Evolutionary conservation across 2,329 filamentous ascomycete species (phyloP).

Genomic region (Aspergillus quadrilineatus): DNA sequence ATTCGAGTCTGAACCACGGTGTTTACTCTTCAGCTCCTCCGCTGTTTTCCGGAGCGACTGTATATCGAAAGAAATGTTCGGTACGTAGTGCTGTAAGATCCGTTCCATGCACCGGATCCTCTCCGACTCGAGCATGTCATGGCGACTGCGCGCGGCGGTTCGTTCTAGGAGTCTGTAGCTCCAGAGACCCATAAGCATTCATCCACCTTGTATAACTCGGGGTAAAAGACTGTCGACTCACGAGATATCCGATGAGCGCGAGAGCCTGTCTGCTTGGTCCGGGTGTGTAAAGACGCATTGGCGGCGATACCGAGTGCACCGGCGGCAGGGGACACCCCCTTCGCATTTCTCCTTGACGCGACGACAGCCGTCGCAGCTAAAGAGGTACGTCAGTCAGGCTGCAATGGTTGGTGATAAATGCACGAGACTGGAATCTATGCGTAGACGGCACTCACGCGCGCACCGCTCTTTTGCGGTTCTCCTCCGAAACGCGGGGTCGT

Average conservation of each 20-base stretch:
- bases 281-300: conserved; percentile 51
- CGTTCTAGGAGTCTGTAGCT: conserved; percentile 30
- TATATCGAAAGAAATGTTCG: conserved; percentile 46
- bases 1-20: conserved; percentile 34
- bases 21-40: conserved; percentile 44
- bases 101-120: conserved; percentile 48
- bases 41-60: conserved; percentile 45
- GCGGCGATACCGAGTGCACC: conserved; percentile 53
- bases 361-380: conserved; percentile 56
- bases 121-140: conserved; percentile 38
- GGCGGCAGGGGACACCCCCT: conserved; percentile 54
- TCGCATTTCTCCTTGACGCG: conserved; percentile 59
- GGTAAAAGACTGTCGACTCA: conserved; percentile 21
- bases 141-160: conserved; percentile 30
- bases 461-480: conserved; percentile 43
- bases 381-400: not conserved
- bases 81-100: conserved; percentile 49
- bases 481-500: conserved; percentile 42
- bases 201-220: not conserved
- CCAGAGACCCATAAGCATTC: not conserved
- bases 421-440: not conserved
- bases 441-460: conserved; percentile 34
- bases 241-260: conserved; percentile 34
- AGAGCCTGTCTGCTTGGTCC: conserved; percentile 33
- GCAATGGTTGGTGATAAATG: not conserved